Percentiles rank a stretch among this genome's conserved stretches.
phyloP scores from a whole-genome alignment of 2,329 filamentous ascomycete genomes.

The Monosporascus sp. region DNA sequence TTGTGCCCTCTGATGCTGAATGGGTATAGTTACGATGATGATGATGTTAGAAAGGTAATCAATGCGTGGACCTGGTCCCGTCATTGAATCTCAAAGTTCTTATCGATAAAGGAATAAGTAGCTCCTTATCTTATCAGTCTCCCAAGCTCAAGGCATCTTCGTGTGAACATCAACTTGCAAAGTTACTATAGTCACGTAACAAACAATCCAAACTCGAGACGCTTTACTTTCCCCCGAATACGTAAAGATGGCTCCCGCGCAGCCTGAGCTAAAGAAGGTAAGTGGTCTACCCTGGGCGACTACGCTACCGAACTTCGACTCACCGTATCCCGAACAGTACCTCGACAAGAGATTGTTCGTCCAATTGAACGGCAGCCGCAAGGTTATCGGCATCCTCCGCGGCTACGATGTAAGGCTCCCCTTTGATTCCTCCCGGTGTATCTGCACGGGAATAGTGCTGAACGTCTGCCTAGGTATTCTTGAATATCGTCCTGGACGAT shows the following conservation, averaged over 20 bases:
- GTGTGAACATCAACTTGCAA: neutral
- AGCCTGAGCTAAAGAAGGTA: conserved; percentile 98
- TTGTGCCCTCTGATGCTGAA: conserved; percentile 21
- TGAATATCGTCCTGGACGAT: conserved; percentile 97
- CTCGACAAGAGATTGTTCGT: conserved; percentile 99
- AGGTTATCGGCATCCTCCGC: conserved; percentile 88
- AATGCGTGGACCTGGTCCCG: neutral
- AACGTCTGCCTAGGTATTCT: conserved; percentile 65
- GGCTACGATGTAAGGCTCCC: conserved; percentile 79
- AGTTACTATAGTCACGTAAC: neutral
- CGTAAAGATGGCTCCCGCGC: conserved; percentile 88
- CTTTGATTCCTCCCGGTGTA: neutral
- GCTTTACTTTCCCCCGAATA: neutral
- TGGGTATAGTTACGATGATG: neutral
- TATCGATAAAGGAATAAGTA: neutral
- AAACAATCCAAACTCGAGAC: neutral
- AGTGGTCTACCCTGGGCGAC: neutral
- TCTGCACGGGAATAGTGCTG: conserved; percentile 9
- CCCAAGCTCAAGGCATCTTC: neutral
- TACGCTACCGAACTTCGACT: conserved; percentile 6
- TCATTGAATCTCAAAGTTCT: neutral
- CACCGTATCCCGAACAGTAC: conserved; percentile 56
- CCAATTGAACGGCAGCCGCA: conserved; percentile 94
- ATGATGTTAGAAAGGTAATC: neutral
- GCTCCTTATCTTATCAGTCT: neutral